Conservation (phyloP, 2,329 filamentous ascomycete species). For the Trichophyton simii region DNA sequence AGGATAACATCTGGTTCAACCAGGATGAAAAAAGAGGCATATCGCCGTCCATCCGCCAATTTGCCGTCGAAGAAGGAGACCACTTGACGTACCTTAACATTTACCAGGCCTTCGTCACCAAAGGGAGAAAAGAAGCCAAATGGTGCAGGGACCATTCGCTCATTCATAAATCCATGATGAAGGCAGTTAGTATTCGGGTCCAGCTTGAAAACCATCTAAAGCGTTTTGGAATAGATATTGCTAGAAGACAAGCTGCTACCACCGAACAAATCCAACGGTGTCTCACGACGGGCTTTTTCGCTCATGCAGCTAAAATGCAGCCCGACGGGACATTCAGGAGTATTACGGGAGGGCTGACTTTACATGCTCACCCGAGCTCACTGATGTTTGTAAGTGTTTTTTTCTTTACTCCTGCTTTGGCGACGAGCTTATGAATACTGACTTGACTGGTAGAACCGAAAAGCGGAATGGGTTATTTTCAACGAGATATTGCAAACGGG, state of each 20-base stretch:
- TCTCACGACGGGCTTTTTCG: slow-evolving; percentile 81
- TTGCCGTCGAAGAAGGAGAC: slow-evolving; percentile 86
- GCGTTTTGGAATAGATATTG: slow-evolving; percentile 57
- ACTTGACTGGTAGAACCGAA: slow-evolving; percentile 50
- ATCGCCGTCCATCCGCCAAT: slow-evolving; percentile 64
- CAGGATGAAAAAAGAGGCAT: slow-evolving; percentile 62
- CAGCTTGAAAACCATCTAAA: slow-evolving; percentile 82
- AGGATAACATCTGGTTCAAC: slow-evolving; percentile 65
- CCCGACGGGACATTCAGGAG: slow-evolving; percentile 80
- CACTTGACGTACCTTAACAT: slow-evolving; percentile 86
- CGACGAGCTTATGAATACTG: not conserved
- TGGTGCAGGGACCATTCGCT: slow-evolving; percentile 82
- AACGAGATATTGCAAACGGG: slow-evolving; percentile 85
- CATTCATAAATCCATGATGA: slow-evolving; percentile 72
- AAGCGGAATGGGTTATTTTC: slow-evolving; percentile 93
- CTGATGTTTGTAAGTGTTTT: slow-evolving; percentile 60
- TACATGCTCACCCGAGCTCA: slow-evolving; percentile 83
- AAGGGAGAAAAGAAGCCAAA: slow-evolving; percentile 65
- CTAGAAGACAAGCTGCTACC: slow-evolving; percentile 30
- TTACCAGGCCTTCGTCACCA: slow-evolving; percentile 78
- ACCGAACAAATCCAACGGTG: slow-evolving; percentile 71
- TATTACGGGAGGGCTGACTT: slow-evolving; percentile 61
- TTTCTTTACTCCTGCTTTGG: not conserved
- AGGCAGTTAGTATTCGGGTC: slow-evolving; percentile 71
- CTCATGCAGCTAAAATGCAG: slow-evolving; percentile 87